A percentile compares a stretch with the other conserved stretches of the same genome.
phyloP scores from a whole-genome alignment of 208 protist species.

The Strigomonas galati region DNA sequence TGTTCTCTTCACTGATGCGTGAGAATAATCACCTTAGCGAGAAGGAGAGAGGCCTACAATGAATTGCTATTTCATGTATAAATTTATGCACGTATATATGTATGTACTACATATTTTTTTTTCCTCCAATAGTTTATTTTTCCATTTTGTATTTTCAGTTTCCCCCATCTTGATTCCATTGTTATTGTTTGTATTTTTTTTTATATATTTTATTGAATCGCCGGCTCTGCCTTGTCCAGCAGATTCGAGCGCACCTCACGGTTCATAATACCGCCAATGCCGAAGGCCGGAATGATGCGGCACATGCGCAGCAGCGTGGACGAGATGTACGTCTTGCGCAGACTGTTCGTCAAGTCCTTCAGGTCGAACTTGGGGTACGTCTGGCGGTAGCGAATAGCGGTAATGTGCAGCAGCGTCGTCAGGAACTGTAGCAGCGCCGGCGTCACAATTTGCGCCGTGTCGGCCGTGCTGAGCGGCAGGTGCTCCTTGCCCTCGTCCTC shows the following conservation, averaged over 20 bases:
- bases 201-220: slow-evolving; percentile 8
- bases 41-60: no score
- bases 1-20: background rate
- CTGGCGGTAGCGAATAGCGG: slow-evolving; percentile 84
- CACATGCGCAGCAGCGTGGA: slow-evolving; percentile 73
- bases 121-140: slow-evolving; percentile 8
- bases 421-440: slow-evolving; percentile 74
- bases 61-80: slow-evolving; percentile 2
- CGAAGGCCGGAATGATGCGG: slow-evolving; percentile 82
- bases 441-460: slow-evolving; percentile 72
- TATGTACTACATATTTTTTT: background rate
- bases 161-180: background rate
- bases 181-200: background rate
- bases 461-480: slow-evolving; percentile 53
- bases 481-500: slow-evolving; percentile 52
- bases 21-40: no score
- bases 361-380: slow-evolving; percentile 73
- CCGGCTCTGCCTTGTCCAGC: slow-evolving; percentile 60
- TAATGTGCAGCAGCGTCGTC: slow-evolving; percentile 83
- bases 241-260: slow-evolving; percentile 64
- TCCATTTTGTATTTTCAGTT: background rate
- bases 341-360: slow-evolving; percentile 50
- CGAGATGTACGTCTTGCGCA: slow-evolving; percentile 71
- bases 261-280: slow-evolving; percentile 83
- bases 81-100: background rate